phyloP scores from a whole-genome alignment of 345 rosid species.

The Pugionium cornutum region DNA sequence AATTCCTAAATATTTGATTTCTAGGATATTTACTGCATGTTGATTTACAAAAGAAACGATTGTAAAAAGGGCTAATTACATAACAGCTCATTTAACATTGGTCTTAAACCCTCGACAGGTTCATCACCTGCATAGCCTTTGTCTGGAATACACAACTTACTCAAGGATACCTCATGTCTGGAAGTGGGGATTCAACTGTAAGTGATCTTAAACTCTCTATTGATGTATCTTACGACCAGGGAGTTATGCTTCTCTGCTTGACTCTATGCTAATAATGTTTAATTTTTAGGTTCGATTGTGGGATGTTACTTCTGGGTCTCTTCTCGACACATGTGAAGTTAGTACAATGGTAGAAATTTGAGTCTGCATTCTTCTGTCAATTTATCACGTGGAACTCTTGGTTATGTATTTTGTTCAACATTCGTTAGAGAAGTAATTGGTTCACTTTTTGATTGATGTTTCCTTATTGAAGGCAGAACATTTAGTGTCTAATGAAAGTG shows the following conservation, averaged over 20 bases:
- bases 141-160: slow-evolving; percentile 50
- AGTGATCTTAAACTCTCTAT: slow-evolving; percentile 36
- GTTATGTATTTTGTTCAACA: slow-evolving; percentile 9
- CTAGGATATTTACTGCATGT: not conserved
- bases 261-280: not conserved
- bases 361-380: slow-evolving; percentile 12
- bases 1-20: not conserved
- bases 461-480: slow-evolving; percentile 59
- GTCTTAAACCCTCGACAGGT: slow-evolving; percentile 46
- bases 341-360: slow-evolving; percentile 54
- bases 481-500: slow-evolving; percentile 48
- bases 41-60: too few species aligned
- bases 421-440: not conserved
- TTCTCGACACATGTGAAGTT: slow-evolving; percentile 81
- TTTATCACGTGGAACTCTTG: not conserved
- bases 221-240: slow-evolving; percentile 8
- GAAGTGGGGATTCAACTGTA: slow-evolving; percentile 94
- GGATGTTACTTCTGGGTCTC: slow-evolving; percentile 79
- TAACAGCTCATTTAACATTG: slow-evolving; percentile 2
- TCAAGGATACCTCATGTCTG: slow-evolving; percentile 78
- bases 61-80: too few species aligned
- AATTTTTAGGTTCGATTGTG: slow-evolving; percentile 75
- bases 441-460: not conserved
- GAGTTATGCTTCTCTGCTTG: not conserved
- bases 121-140: slow-evolving; percentile 79